Evolutionary conservation across 2,329 filamentous ascomycete species (phyloP).

Genomic region (Pseudopithomyces maydicus): DNA sequence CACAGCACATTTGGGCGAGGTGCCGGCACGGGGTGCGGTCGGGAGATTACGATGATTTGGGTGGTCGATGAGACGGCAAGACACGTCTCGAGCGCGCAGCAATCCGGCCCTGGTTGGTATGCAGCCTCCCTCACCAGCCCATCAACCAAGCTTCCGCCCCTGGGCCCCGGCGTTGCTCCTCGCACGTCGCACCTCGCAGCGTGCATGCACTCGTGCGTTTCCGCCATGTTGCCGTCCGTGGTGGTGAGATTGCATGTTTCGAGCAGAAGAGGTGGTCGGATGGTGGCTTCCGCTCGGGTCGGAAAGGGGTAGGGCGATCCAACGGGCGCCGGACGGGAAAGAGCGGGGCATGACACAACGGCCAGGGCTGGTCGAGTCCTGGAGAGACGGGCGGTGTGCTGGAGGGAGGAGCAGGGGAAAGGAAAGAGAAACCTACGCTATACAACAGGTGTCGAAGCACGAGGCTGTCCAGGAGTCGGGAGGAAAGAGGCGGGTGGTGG

Average conservation of each 20-base stretch:
- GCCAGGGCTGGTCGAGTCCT: not conserved
- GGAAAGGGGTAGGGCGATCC: not conserved
- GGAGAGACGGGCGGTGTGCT: not conserved
- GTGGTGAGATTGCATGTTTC: not conserved
- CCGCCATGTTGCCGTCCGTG: not conserved
- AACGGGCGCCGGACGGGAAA: constrained; percentile 3
- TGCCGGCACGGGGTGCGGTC: not conserved
- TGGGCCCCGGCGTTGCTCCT: not conserved
- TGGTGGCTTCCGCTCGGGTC: not conserved
- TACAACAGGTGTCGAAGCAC: constrained; percentile 26
- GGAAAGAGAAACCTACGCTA: constrained; percentile 34
- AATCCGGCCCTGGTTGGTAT: constrained; percentile 17
- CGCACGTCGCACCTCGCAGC: not conserved
- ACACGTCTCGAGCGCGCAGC: constrained; percentile 9
- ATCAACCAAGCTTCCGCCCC: not conserved
- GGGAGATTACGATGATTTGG: not conserved
- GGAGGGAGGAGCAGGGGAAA: constrained; percentile 6
- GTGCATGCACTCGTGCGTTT: not conserved
- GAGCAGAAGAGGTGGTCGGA: not conserved
- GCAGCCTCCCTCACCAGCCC: constrained; percentile 17
- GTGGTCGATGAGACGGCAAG: constrained; percentile 8
- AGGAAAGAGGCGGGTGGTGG: constrained; percentile 32
- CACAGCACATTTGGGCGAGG: not conserved
- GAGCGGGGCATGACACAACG: not conserved
- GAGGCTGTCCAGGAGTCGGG: constrained; percentile 31